Evolutionary conservation across 768 basidiomycete genomes (phyloP), one percentile per base, ranked within the genome.

Genomic region (Russula foetens): DNA sequence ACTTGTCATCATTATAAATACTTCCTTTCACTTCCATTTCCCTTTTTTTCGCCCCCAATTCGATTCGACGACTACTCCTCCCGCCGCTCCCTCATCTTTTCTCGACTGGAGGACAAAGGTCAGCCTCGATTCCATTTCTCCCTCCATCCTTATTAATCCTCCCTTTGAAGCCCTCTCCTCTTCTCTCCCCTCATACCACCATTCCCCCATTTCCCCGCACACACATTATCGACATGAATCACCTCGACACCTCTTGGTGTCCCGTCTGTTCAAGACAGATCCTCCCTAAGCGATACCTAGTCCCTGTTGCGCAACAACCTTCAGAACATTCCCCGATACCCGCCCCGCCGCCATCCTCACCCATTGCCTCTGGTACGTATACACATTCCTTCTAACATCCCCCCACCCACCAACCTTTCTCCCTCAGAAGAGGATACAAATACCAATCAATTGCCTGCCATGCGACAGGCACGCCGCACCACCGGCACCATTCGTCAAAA

Each of bases 231-330:
- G n/a, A 29, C 38, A 66, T 66, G 65, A 58, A 66, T 51, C 63
- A 64, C 39, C 50, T 84, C 75, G 88, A 89, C 74, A 79, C 84
- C 63, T 76, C 83, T 58, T 92, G 86, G 86, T 92, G 90, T 79
- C 86, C 87, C 52, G 82, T 81, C 68, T 92, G 90, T 76, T 81
- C 84, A 67, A 77, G 82, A 66, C 85, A 86, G 64, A 90, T 92
- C 66, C 75, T 81, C n/a, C 90, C 90, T n/a, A 89, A 88, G 69
- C 85, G 87, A 64, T 75, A 74, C 64, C 77, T 76, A 14, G 79
- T 88, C 59, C 71, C 81, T 33, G 68, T 83, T 57, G 62, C 68
- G 57, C 65, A 69, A 28, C 72, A 64, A 15, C 66, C 54, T 24
- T 57, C 68, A 67, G 44, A 35, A n/a, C 55, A 64, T 43, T 53